Base-by-base conservation (phyloP, 768 basidiomycete species). In the Suillus variegatus region DNA sequence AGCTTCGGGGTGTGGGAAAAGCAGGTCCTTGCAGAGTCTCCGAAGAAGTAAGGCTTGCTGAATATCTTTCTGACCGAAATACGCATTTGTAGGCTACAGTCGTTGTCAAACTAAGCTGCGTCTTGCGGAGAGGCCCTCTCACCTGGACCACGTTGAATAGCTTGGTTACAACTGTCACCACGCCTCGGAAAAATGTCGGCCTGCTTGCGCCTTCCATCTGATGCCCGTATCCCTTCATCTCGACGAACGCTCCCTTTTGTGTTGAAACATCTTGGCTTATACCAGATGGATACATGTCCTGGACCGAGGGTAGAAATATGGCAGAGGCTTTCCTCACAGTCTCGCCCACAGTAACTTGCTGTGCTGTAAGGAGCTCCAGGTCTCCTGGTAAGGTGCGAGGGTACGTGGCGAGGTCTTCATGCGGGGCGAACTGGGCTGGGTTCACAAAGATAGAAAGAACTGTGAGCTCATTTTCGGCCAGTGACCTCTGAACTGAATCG, bases 61-160 rank as follows among this genome's bases (percentile, higher is more conserved):
- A 62, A 99, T 97, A 74, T 99, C 97, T 75, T 99, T 99, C 77
- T 99, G 96, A 1, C 97, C 97, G 67, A 99, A 97, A 76, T 99
- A 98, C 25, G 92, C 89, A 68, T 89, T 87, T 54, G 92, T 93
- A 6, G 97, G 97, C 95, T 97, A 75, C 40, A 25, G 22, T 54
- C 35, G 22, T 52, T 32, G 66, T 70, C 47, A 66, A 46, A 25
- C 18, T 22, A 3, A 9, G 41, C 10, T 41, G 10, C 9, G 28
- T 28, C 18, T 22, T 41, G 12, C 38, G 40, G 32, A 57, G 62
- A 38, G n/a, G 16, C 72, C 85, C 55, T 38, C 60, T 57, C 62
- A 94, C 95, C 82, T 97, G 86, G 47, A 98, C 86, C 55, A 86
- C 87, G 71, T 98, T 97, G 82, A 99, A 97, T 14, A 99, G 84